Evolutionary conservation across 495 filamentous ascomycete species (phyloP), one percentile per base, ranked within the genome.

Genomic region (Hypoxylon perforatum): DNA sequence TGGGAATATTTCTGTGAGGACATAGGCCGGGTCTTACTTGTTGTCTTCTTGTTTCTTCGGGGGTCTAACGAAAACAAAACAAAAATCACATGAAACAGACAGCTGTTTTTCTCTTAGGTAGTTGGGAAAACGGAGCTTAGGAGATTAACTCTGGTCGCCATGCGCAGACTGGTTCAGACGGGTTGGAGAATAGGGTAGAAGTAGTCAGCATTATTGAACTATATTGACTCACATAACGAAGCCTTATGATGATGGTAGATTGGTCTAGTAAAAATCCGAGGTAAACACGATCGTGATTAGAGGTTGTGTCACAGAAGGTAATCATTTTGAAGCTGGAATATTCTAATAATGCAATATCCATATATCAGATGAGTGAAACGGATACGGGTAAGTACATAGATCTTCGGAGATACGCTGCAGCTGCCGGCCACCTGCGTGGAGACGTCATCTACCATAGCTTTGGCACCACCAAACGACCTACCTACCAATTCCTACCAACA

Each of bases 401-500:
- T 28, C 25, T 3, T 28, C 25, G 25, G 25, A 28, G 25, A 28
- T 28, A 28, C n/a, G 6, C 28, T 23, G 22, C 62, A 55, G 49
- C 44, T 61, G 50, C n/a, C 44, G 3, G 33, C 41, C 50, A 66
- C 17, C 50, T 66, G 63, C 51, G 47, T 3, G 17, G 35, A 57
- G 49, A 67, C 63, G 63, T 67, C 63, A 57, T 67, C n/a, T 35
- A 22, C 8, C 14, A 28, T 2, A 58, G 38, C 46, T 21, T 17
- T 9, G 7, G 54, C 39, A 17, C 56, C 47, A 33, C 14, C 22
- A n/a, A 38, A 15, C n/a, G n/a, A n/a, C n/a, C n/a, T n/a, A n/a
- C n/a, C n/a, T n/a, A 39, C 49, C 39, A 39, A 18, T 42, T 12
- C 42, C 18, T 23, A 15, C 25, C 19, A 38, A 7, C 18, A 1